Evolutionary conservation across 176 grass and related monocot genomes (phyloP).

Genomic region (Eragrostis curvula): DNA sequence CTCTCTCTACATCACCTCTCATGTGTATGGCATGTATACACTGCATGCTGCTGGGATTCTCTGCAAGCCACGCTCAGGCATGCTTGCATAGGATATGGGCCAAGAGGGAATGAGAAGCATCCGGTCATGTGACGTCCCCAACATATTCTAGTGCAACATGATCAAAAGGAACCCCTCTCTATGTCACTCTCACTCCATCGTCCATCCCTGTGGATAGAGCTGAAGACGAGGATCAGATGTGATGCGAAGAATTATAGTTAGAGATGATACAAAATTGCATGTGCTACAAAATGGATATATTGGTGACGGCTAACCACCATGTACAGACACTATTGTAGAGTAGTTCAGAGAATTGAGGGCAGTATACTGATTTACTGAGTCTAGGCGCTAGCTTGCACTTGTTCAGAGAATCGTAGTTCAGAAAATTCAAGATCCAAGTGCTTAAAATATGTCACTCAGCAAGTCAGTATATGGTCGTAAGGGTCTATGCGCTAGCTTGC

Average conservation of each 20-base stretch:
- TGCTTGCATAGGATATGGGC: constrained; percentile 22
- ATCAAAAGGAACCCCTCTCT: background rate
- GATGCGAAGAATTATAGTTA: background rate
- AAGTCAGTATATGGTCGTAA: background rate
- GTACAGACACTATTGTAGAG: too few relatives aligned
- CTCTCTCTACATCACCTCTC: background rate
- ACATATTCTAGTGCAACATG: constrained; percentile 5
- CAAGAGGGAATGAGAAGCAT: constrained; percentile 67
- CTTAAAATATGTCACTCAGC: background rate
- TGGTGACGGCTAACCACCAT: too few relatives aligned
- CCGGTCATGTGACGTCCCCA: constrained; percentile 13
- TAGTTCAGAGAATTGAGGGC: too few relatives aligned
- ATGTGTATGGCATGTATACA: constrained; percentile 6
- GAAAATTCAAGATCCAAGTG: background rate
- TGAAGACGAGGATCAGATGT: background rate
- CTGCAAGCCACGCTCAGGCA: constrained; percentile 25
- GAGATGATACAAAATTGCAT: too few relatives aligned
- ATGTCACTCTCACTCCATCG: background rate
- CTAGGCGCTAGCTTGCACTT: too few relatives aligned
- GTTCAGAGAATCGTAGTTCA: too few relatives aligned
- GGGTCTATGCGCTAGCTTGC: background rate
- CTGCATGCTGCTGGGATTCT: constrained; percentile 39
- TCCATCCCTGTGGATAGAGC: background rate
- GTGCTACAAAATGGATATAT: too few relatives aligned
- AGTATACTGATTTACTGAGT: too few relatives aligned